These are phyloP conservation scores for Lepraria neglecta DNA, from an alignment of 495 filamentous ascomycete genomes.

Conservation along the genomic window DNA sequence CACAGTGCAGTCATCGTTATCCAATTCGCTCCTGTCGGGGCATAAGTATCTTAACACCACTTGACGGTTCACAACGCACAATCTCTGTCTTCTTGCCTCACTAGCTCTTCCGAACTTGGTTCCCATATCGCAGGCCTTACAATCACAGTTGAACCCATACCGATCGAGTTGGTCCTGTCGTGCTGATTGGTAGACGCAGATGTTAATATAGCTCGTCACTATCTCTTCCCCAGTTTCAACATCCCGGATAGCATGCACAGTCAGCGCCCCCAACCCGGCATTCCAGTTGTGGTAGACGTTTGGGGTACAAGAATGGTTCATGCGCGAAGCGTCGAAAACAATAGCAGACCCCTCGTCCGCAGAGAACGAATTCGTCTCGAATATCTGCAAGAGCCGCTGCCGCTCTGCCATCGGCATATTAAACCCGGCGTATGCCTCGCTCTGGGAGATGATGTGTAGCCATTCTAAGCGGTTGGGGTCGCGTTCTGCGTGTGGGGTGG, in stretches of 20 bases:
- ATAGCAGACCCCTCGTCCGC: neutral
- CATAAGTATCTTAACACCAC: neutral
- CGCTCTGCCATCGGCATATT: neutral
- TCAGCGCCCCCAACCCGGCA: neutral
- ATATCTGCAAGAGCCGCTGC: neutral
- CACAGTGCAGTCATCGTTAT: neutral
- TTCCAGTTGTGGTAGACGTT: conserved; percentile 14
- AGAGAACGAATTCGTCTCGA: neutral
- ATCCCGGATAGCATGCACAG: conserved; percentile 4
- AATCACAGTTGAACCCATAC: conserved; percentile 3
- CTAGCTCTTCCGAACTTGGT: neutral
- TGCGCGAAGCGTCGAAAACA: neutral
- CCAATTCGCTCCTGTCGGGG: too few relatives aligned
- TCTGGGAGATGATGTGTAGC: neutral
- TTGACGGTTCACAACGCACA: neutral
- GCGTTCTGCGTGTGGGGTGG: neutral
- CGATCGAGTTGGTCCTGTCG: neutral
- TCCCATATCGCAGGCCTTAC: neutral
- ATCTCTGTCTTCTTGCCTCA: neutral
- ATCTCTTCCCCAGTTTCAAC: conserved; percentile 1
- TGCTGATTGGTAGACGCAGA: neutral
- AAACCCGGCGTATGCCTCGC: too few relatives aligned
- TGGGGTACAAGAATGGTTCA: conserved; percentile 13
- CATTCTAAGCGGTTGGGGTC: too few relatives aligned
- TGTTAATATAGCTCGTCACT: neutral